phyloP scores from a whole-genome alignment of 1,284 basidiomycete genomes.

The Puccinia novopanici region DNA sequence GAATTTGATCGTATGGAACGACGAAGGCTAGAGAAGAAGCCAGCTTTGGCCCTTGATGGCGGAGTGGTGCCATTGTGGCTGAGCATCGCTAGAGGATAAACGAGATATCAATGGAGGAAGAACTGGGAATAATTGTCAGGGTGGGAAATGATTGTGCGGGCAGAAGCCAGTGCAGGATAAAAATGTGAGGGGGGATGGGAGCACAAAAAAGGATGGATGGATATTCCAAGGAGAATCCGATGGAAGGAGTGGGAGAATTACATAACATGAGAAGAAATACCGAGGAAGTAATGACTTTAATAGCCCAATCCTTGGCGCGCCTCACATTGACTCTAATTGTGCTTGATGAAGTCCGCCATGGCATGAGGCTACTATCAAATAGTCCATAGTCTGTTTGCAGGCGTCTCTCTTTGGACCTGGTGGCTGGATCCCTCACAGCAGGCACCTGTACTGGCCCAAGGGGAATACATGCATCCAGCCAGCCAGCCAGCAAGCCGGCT shows the following conservation, averaged over 20 bases:
- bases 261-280: neutral
- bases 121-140: neutral
- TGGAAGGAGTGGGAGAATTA: neutral
- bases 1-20: constrained; percentile 1
- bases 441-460: constrained; percentile 12
- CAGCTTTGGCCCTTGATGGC: neutral
- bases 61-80: neutral
- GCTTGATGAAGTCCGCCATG: neutral
- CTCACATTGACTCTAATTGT: neutral
- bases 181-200: neutral
- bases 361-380: neutral
- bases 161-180: too few species aligned
- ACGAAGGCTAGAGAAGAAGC: constrained; percentile 3
- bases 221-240: neutral
- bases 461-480: neutral
- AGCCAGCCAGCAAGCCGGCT: neutral
- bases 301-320: neutral
- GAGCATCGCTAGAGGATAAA: neutral
- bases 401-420: neutral
- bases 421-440: neutral
- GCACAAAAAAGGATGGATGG: neutral
- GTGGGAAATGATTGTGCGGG: neutral
- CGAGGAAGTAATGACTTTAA: constrained; percentile 15
- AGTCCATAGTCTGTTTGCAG: neutral
- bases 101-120: neutral